Conservation (phyloP, 257 asterid species). For the Solanum tarijense region DNA sequence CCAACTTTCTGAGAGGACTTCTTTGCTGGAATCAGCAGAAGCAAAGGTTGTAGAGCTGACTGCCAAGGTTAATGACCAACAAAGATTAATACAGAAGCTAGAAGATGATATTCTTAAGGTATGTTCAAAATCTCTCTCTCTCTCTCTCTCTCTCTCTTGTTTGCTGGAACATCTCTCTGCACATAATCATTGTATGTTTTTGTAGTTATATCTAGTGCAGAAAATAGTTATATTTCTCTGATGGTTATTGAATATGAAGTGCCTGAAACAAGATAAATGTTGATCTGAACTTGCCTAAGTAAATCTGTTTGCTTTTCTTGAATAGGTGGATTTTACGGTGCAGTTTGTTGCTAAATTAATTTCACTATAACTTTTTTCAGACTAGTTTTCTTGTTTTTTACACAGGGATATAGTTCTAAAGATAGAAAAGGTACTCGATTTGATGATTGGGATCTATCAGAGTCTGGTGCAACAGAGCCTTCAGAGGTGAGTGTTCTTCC, state of each 20-base stretch:
- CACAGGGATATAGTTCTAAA: slow-evolving; percentile 88
- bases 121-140: neutral
- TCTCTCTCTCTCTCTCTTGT: neutral
- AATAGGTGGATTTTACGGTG: neutral
- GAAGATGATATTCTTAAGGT: slow-evolving; percentile 96
- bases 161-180: neutral
- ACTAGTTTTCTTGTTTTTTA: slow-evolving; percentile 4
- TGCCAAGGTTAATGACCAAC: slow-evolving; percentile 62
- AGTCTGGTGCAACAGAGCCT: slow-evolving; percentile 61
- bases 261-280: neutral
- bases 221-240: neutral
- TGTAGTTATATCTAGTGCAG: neutral
- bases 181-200: neutral
- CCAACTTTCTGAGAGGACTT: slow-evolving; percentile 70
- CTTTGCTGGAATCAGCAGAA: slow-evolving; percentile 81
- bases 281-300: neutral
- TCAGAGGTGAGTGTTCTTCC: slow-evolving; percentile 42
- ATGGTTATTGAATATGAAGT: neutral
- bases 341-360: neutral
- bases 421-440: slow-evolving; percentile 50
- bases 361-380: neutral
- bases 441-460: slow-evolving; percentile 96
- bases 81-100: slow-evolving; percentile 84
- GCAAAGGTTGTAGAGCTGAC: slow-evolving; percentile 57
- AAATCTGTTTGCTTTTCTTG: neutral